A percentile compares a stretch with the other conserved stretches of the same genome.
These are phyloP conservation scores for Umbelopsis isabellina DNA, from an alignment of 192 early-diverging fungal genomes.

Conservation along the genomic window DNA sequence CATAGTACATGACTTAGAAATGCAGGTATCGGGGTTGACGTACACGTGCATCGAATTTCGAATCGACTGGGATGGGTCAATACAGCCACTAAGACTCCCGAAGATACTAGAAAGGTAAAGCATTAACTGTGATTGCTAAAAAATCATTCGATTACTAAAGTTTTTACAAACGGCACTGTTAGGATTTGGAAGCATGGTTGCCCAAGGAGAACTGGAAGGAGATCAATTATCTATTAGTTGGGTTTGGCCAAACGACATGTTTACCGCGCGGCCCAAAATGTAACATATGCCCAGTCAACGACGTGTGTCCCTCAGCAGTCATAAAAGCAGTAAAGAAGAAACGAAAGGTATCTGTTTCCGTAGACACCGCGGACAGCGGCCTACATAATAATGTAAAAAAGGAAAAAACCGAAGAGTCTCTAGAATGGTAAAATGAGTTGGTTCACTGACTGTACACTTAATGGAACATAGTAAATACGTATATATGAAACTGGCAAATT, in stretches of 20 bases:
- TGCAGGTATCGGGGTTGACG: slow-evolving; percentile 93
- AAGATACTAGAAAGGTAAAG: slow-evolving; percentile 71
- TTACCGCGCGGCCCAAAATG: slow-evolving; percentile 76
- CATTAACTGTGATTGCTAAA: background rate
- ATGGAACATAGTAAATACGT: no score
- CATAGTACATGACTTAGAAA: slow-evolving; percentile 43
- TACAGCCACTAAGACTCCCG: slow-evolving; percentile 74
- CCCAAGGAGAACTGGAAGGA: slow-evolving; percentile 82
- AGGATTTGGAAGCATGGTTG: slow-evolving; percentile 80
- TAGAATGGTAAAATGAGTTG: no score
- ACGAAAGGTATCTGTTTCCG: background rate
- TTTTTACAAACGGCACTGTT: background rate
- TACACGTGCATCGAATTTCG: slow-evolving; percentile 90
- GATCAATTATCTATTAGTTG: slow-evolving; percentile 90
- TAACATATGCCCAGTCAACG: slow-evolving; percentile 75
- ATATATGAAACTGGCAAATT: no score
- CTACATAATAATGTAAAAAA: background rate
- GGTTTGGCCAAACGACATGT: slow-evolving; percentile 89
- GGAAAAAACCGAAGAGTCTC: background rate
- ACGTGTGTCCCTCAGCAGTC: slow-evolving; percentile 61
- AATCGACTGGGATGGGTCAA: slow-evolving; percentile 89
- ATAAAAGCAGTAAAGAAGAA: background rate
- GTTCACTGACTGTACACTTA: no score
- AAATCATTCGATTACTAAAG: background rate
- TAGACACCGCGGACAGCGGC: background rate